These are phyloP conservation scores for Fusarium graminum DNA, from an alignment of 2,329 filamentous ascomycete genomes.

Conservation along the genomic window DNA sequence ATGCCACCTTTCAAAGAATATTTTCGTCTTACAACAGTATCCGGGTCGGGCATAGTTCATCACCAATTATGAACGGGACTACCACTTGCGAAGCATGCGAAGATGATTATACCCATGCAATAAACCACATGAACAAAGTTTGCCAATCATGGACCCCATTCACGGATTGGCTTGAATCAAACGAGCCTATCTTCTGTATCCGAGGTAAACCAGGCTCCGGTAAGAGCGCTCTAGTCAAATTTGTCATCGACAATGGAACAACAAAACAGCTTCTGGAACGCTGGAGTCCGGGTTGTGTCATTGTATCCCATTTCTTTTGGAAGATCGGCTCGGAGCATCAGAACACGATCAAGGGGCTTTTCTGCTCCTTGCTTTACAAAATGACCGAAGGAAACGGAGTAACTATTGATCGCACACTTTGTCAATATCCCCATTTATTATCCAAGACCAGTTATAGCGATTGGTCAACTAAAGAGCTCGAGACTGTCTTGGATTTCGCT, in stretches of 20 bases:
- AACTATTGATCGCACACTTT: fast-evolving
- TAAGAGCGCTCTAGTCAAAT: slow-evolving; percentile 32
- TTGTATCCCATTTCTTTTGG: not conserved
- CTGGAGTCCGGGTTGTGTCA: fast-evolving
- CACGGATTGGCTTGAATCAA: slow-evolving; percentile 18
- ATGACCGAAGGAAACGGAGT: fast-evolving
- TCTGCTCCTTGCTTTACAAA: not conserved
- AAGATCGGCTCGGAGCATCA: not conserved
- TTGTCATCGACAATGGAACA: not conserved
- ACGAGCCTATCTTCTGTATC: not conserved
- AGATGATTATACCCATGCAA: too few species aligned
- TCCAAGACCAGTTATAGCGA: fast-evolving
- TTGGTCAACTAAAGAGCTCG: not conserved
- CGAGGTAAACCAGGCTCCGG: slow-evolving; percentile 35
- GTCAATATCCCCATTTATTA: fast-evolving
- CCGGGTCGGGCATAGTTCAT: too few species aligned
- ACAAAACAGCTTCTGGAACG: fast-evolving
- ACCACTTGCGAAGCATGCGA: too few species aligned
- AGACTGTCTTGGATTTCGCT: fast-evolving
- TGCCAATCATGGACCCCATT: not conserved
- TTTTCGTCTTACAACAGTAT: slow-evolving; percentile 1
- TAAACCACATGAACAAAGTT: too few species aligned
- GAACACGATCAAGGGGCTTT: not conserved
- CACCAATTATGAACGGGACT: too few species aligned
- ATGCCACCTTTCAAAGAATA: not conserved